Percentiles rank a stretch among this genome's conserved stretches.
These are phyloP conservation scores for Malus hybrid DNA, from an alignment of 331 rosid species.

Conservation along the genomic window DNA sequence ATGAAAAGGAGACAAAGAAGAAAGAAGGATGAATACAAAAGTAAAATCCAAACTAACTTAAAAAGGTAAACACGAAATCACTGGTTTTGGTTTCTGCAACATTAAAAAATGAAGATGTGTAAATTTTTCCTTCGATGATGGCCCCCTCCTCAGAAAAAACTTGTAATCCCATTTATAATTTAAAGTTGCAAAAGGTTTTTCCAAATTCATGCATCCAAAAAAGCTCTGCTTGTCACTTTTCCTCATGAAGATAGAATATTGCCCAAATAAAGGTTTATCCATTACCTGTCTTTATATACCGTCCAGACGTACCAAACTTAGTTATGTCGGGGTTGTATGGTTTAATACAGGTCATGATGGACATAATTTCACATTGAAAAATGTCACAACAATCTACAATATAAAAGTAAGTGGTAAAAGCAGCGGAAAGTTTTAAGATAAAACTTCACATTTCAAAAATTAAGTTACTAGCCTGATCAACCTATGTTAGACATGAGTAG, in stretches of 20 bases:
- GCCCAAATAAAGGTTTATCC: background rate
- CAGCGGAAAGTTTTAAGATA: no score
- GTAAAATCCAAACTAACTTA: background rate
- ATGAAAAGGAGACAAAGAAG: background rate
- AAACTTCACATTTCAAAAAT: no score
- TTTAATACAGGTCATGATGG: background rate
- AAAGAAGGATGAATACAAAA: background rate
- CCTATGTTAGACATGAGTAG: no score
- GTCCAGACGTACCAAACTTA: background rate
- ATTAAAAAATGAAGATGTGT: background rate
- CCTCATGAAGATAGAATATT: background rate
- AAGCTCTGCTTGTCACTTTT: background rate
- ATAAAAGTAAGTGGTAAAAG: no score
- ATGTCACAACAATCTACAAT: background rate
- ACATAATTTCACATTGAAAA: no score
- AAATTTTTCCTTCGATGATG: background rate
- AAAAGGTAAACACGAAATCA: background rate
- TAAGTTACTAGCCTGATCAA: background rate
- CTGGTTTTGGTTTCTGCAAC: background rate
- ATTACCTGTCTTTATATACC: background rate
- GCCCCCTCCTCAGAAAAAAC: background rate
- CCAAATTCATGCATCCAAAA: background rate
- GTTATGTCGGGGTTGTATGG: background rate
- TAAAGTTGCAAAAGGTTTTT: background rate
- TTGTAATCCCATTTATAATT: background rate